Base-by-base conservation (phyloP, 2,329 filamentous ascomycete genomes). In the Dryadomyces quercivorus region DNA sequence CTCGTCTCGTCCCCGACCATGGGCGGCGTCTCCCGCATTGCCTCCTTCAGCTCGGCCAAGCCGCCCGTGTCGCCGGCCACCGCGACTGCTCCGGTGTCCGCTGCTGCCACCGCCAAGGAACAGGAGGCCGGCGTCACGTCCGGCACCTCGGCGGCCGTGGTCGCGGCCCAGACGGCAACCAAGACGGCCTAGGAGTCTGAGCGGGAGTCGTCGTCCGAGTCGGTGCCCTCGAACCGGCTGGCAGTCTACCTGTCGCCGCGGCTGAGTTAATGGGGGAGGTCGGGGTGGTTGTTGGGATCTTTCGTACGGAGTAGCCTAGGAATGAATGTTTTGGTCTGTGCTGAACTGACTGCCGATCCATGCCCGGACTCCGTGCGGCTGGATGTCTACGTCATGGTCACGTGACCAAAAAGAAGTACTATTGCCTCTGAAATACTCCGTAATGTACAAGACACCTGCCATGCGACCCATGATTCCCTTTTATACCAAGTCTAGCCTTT, bases 1-100 rank as follows among this genome's bases (percentile, higher is more conserved):
- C 61, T 64, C 44, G 63, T 69, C 22, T 62, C 62, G 36, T 64
- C 65, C 6, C 42, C 53, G 43, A 40, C 52, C 4, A 13, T 20
- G 21, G 20, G 6, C 26, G 13, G 31, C 34, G 18, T 40, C 20
- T 22, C 48, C 31, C 48, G 48, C 43, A 47, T 52, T 18, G 51
- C 26, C 22, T 42, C 22, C 12, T 16, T 16, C 18, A 43, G 34
- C 48, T 50, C 48, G 48, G 40, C 34, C 51, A 5, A 36, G 12
- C 16, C 55, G 8, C 44, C 47, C 5, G 26, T 48, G 13, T 38
- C 50, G 12, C 21, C 54, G 3, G 22, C n/a, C 16, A 9, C 34
- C 6, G 15, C 48, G 8, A 22, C 46, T 9, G 44, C 54, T 6
- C 22, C 56, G 15, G 21, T 48, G 6, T 36, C 42, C 2, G 20